These are phyloP conservation scores for Tulasnella sp. DNA, from an alignment of 768 basidiomycete species.

Conservation along the genomic window DNA sequence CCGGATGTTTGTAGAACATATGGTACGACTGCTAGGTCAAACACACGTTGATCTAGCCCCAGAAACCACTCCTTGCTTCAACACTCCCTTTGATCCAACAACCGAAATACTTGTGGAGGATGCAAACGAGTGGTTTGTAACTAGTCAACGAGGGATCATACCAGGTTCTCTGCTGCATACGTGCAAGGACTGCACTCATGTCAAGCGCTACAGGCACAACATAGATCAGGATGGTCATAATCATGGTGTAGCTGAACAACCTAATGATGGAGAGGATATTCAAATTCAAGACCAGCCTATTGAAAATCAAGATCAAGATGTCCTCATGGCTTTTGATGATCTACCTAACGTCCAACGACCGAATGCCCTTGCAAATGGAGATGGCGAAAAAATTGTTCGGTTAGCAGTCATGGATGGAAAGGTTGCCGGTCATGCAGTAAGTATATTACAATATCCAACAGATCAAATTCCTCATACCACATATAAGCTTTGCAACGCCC, in stretches of 20 bases:
- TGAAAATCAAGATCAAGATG: background rate
- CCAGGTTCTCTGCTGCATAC: conserved; percentile 13
- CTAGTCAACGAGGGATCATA: conserved; percentile 17
- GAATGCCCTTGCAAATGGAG: background rate
- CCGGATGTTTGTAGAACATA: conserved; percentile 24
- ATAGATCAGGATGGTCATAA: background rate
- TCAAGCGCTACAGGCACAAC: conserved; percentile 18
- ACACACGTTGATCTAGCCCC: conserved; percentile 16
- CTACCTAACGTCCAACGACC: background rate
- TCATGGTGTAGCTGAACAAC: background rate
- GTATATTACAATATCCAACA: background rate
- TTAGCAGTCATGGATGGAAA: conserved; percentile 30
- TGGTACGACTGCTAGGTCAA: conserved; percentile 19
- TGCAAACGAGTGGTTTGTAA: conserved; percentile 16
- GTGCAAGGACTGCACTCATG: conserved; percentile 21
- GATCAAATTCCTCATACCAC: background rate
- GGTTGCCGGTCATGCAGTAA: conserved; percentile 20
- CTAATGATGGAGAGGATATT: background rate
- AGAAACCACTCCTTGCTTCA: conserved; percentile 8
- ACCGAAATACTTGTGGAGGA: background rate
- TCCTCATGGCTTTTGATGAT: background rate
- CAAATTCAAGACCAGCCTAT: background rate
- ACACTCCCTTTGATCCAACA: background rate
- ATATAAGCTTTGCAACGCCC: background rate
- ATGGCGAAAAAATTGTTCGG: conserved; percentile 20